Evolutionary conservation across 805 yeast species (phyloP).

Genomic region (Pichia phayaonensis): DNA sequence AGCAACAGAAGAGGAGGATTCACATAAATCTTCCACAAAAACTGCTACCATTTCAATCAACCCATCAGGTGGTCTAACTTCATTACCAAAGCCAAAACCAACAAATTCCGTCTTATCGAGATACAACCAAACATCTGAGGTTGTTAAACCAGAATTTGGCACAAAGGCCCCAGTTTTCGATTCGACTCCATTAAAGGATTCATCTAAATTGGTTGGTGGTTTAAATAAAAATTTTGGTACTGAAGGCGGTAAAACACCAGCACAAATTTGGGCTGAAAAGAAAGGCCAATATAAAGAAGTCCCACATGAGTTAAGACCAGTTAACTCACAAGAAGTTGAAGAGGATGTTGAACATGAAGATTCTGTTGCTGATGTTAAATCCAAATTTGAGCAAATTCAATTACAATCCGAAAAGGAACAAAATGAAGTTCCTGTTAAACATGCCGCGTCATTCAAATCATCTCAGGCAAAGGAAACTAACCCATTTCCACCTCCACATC

Average conservation of each 20-base stretch:
- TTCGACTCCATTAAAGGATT: slow-evolving; percentile 28
- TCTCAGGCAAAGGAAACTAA: not conserved
- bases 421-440: slow-evolving; percentile 12
- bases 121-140: slow-evolving; percentile 30
- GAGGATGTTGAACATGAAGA: slow-evolving; percentile 20
- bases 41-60: slow-evolving; percentile 37
- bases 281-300: slow-evolving; percentile 56
- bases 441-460: slow-evolving; percentile 13
- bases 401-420: slow-evolving; percentile 21
- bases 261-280: slow-evolving; percentile 92
- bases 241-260: slow-evolving; percentile 81
- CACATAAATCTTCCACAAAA: slow-evolving; percentile 12
- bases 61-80: slow-evolving; percentile 41
- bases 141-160: slow-evolving; percentile 29
- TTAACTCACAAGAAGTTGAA: slow-evolving; percentile 18
- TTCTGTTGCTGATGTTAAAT: slow-evolving; percentile 27
- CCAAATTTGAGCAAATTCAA: slow-evolving; percentile 24
- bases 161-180: slow-evolving; percentile 26
- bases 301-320: slow-evolving; percentile 26
- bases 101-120: slow-evolving; percentile 43
- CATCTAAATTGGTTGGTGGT: slow-evolving; percentile 49
- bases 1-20: slow-evolving; percentile 23
- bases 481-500: slow-evolving; percentile 13
- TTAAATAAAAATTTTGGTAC: slow-evolving; percentile 55
- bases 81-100: slow-evolving; percentile 58